Base-by-base conservation (phyloP, 495 filamentous ascomycete species). In the Daldinia concentrica region DNA sequence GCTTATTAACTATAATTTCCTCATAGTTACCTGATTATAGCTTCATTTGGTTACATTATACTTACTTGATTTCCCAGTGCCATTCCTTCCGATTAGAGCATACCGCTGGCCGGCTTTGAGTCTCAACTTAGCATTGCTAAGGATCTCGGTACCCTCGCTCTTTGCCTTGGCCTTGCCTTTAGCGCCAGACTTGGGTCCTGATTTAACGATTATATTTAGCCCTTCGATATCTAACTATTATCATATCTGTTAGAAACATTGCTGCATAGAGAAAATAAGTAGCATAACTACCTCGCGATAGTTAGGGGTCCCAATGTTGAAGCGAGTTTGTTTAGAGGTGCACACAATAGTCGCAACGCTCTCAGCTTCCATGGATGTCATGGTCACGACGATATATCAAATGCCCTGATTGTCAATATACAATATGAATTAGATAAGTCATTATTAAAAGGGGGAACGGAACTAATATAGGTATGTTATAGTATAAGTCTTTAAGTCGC, bases 11-110 rank as follows among this genome's bases (percentile, higher is more conserved):
- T 56, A 60, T 15, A 15, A 3, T 14, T 50, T 29, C 8, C 27
- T 39, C 54, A 36, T 65, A 14, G 24, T 15, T 32, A 4, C n/a
- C n/a, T n/a, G n/a, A 3, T 29, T 43, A 29, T 4, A 15, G 12
- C 34, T n/a, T 9, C 11, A 32, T 37, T 22, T 7, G 30, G 17
- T 26, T 48, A 24, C 37, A 24, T 9, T 9, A 45, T 24, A 71
- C 87, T 79, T 74, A 92, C 90, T 95, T 17, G 90, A 92, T 77
- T 95, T 95, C 6, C 92, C 92, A 4, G 88, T 87, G 1, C 92
- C 92, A 82, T 95, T 95, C 24, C 91, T 82, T 0, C 92, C 92
- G 22, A 94, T 80, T 8, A 95, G 78, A 0, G 90, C 92, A 81
- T 94, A 94, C 55, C 89, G 85, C 27, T 87, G 80, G 0, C 91